These are phyloP conservation scores for Plasmodiophora brassicae DNA, from an alignment of 208 protist genomes.

Conservation along the genomic window DNA sequence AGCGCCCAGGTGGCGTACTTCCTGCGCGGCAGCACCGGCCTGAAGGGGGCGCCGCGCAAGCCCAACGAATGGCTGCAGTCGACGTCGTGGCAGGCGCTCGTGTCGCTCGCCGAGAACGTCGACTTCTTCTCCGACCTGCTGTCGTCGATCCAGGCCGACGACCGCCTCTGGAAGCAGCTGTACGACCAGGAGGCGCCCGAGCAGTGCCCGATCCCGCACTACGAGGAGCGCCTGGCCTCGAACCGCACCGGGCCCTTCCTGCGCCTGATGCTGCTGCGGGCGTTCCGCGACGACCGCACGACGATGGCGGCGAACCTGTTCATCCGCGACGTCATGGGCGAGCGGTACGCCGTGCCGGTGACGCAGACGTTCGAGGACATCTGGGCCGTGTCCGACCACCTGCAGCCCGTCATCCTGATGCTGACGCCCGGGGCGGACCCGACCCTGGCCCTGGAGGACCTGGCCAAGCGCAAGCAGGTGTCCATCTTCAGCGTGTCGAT, in stretches of 20 bases:
- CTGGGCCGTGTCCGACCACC: constrained; percentile 53
- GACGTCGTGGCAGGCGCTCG: constrained; percentile 69
- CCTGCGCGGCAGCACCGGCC: not conserved
- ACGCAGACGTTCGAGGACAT: constrained; percentile 70
- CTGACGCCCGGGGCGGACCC: constrained; percentile 93
- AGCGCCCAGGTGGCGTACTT: not conserved
- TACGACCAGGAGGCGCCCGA: constrained; percentile 89
- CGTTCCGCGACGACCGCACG: constrained; percentile 81
- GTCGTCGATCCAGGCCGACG: constrained; percentile 81
- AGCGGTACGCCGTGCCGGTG: constrained; percentile 81
- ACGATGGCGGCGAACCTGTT: constrained; percentile 85
- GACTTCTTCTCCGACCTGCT: constrained; percentile 83
- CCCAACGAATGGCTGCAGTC: constrained; percentile 88
- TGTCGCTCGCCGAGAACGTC: not conserved
- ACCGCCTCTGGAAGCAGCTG: constrained; percentile 81
- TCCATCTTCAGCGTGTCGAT: constrained; percentile 80
- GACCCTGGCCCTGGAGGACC: constrained; percentile 81
- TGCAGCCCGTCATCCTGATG: constrained; percentile 87
- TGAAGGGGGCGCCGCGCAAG: constrained; percentile 62
- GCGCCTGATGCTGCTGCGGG: constrained; percentile 81
- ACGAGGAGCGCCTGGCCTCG: constrained; percentile 68
- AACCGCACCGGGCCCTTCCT: constrained; percentile 35
- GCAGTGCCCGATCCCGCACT: constrained; percentile 67
- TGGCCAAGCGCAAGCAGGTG: constrained; percentile 81
- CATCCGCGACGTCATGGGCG: constrained; percentile 79